These are phyloP conservation scores for Xerocomus amazonicus DNA, from an alignment of 1,284 basidiomycete genomes.

Conservation along the genomic window DNA sequence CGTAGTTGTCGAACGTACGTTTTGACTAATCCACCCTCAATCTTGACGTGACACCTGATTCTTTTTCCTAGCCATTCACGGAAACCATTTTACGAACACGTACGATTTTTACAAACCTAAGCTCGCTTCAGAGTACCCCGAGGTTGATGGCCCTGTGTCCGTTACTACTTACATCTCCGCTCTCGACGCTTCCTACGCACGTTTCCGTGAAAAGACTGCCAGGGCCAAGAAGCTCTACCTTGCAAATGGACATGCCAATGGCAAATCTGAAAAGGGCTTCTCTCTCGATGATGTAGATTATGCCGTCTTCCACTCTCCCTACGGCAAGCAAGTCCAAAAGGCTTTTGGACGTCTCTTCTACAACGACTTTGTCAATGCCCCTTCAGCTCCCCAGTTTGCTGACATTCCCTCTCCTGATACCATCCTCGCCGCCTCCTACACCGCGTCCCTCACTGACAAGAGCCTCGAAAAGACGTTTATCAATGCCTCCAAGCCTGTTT, in stretches of 20 bases:
- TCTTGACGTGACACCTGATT: constrained; percentile 10
- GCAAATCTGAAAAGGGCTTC: constrained; percentile 40
- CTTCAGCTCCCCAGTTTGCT: constrained; percentile 71
- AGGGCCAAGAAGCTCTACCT: constrained; percentile 54
- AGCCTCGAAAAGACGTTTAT: constrained; percentile 94
- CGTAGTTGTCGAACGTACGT: constrained; percentile 91
- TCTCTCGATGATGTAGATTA: constrained; percentile 85
- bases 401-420: constrained; percentile 68
- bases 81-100: constrained; percentile 95
- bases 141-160: constrained; percentile 96
- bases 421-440: constrained; percentile 64
- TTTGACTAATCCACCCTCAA: neutral
- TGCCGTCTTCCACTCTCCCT: constrained; percentile 91
- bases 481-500: constrained; percentile 65
- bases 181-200: constrained; percentile 86
- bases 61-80: constrained; percentile 78
- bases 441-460: constrained; percentile 87
- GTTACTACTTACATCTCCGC: constrained; percentile 95
- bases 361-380: constrained; percentile 89
- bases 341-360: constrained; percentile 90
- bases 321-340: constrained; percentile 98
- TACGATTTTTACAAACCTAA: constrained; percentile 99
- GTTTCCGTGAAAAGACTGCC: constrained; percentile 82
- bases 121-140: constrained; percentile 90
- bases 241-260: constrained; percentile 36